phyloP scores from a whole-genome alignment of 176 grass and related monocot genomes.

The Cenchrus americanus region DNA sequence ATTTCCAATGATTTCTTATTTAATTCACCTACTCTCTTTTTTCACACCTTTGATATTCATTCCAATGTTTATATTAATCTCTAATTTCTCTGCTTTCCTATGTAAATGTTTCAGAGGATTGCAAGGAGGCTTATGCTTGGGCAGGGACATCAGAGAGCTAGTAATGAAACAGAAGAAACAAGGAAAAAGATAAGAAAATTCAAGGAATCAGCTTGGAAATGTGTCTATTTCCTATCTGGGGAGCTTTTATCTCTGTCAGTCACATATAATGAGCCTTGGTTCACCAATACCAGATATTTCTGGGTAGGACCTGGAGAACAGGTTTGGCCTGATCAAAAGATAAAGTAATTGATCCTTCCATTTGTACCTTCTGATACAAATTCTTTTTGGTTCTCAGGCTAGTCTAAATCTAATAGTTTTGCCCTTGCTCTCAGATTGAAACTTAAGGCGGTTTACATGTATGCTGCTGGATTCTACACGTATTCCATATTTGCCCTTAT shows the following conservation, averaged over 20 bases:
- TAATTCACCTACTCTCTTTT: neutral
- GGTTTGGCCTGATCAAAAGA: conserved; percentile 87
- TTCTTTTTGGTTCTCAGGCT: conserved; percentile 31
- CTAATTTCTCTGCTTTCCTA: too few species aligned
- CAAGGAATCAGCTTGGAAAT: conserved; percentile 92
- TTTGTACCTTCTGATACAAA: neutral
- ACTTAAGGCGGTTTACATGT: conserved; percentile 87
- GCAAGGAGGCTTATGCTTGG: conserved; percentile 59
- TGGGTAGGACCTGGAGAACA: conserved; percentile 84
- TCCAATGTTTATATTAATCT: too few species aligned
- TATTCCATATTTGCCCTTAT: conserved; percentile 91
- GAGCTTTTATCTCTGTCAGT: conserved; percentile 78
- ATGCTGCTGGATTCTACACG: conserved; percentile 80
- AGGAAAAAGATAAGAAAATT: conserved; percentile 78
- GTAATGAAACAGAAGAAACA: conserved; percentile 41
- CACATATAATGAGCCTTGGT: conserved; percentile 88
- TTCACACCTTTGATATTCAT: neutral
- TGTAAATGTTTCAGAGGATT: conserved; percentile 57
- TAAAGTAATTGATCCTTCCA: conserved; percentile 57
- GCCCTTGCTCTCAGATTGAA: conserved; percentile 57
- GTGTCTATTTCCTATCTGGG: conserved; percentile 81
- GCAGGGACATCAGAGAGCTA: conserved; percentile 37
- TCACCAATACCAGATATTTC: conserved; percentile 81
- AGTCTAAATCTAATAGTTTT: conserved; percentile 27
- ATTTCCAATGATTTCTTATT: too few species aligned